Base-by-base conservation (phyloP, 306 rosid species). In the Cucumis cinereus region DNA sequence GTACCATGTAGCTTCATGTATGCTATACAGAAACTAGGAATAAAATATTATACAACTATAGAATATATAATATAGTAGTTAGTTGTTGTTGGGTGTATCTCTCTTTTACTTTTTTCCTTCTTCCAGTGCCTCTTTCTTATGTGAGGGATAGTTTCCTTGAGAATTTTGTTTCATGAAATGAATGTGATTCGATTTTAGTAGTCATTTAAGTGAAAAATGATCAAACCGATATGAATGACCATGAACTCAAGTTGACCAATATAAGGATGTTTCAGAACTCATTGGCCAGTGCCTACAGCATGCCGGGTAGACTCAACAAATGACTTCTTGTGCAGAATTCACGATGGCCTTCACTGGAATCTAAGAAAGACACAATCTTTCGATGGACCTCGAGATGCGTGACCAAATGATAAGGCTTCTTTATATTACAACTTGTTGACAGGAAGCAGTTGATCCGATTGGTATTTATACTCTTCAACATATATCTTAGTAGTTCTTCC, bases 271-370 rank as follows among this genome's bases (percentile, higher is more conserved):
- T 63, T 63, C n/a, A 33, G 23, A n/a, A n/a, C n/a, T n/a, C n/a
- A n/a, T 1, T 94, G 99, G 97, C 99, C 99, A 4, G 99, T 94
- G 81, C 98, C 99, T 52, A 94, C 97, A 5, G 97, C 97, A 1
- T 94, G 97, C 82, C 80, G 66, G 54, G 87, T 77, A 75, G 99
- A 94, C 86, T 92, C 99, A 20, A 94, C 99, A 4, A 75, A 43
- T 20, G 99, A 94, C 79, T 94, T 94, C 91, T 81, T 94, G 64
- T 88, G 85, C 62, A 94, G 96, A 85, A 92, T 94, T 68, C 95
- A 94, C 14, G 96, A 94, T 16, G 98, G 97, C 56, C 97, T 92
- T 73, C 97, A 94, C 77, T 94, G 99, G 99, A 94, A 94, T 82
- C 87, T 92, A 77, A 85, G 99, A 78, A 94, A 90, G 79, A 82